These are phyloP conservation scores for Cyclotella baltica DNA, from an alignment of 108 stramenopile genomes.

Conservation along the genomic window DNA sequence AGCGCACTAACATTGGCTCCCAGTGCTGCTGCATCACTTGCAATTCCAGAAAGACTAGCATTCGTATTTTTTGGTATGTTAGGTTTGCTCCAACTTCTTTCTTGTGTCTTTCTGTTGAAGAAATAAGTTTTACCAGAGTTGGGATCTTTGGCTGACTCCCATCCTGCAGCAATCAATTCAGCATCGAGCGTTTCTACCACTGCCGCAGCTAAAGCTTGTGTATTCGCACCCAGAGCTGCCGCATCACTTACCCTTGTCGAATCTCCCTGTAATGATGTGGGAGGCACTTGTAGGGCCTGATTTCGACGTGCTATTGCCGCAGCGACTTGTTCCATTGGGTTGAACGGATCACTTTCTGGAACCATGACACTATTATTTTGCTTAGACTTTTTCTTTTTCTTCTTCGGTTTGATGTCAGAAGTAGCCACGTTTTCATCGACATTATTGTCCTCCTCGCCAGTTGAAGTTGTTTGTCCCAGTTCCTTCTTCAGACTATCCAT, in stretches of 20 bases:
- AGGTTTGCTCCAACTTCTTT: slow-evolving; percentile 72
- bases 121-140: slow-evolving; percentile 77
- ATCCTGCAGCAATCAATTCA: slow-evolving; percentile 39
- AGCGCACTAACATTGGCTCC: slow-evolving; percentile 27
- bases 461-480: slow-evolving; percentile 23
- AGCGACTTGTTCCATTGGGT: slow-evolving; percentile 80
- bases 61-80: slow-evolving; percentile 5
- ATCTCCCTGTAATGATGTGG: slow-evolving; percentile 25
- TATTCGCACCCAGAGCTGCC: slow-evolving; percentile 39
- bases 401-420: slow-evolving; percentile 44
- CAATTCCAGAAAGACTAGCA: slow-evolving; percentile 6
- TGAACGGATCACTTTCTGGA: slow-evolving; percentile 63
- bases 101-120: slow-evolving; percentile 64
- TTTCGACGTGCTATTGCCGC: slow-evolving; percentile 63
- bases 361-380: slow-evolving; percentile 26
- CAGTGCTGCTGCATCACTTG: slow-evolving; percentile 46
- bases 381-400: slow-evolving; percentile 55
- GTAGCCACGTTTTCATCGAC: background rate
- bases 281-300: slow-evolving; percentile 49
- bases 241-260: slow-evolving; percentile 34
- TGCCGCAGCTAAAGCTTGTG: slow-evolving; percentile 13
- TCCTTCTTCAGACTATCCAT: slow-evolving; percentile 74
- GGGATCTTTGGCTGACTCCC: slow-evolving; percentile 70
- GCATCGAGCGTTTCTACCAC: slow-evolving; percentile 23
- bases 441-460: background rate